Percentiles rank a stretch among this genome's conserved stretches.
Conservation (phyloP, 208 protist species). For the Angomonas deanei region DNA sequence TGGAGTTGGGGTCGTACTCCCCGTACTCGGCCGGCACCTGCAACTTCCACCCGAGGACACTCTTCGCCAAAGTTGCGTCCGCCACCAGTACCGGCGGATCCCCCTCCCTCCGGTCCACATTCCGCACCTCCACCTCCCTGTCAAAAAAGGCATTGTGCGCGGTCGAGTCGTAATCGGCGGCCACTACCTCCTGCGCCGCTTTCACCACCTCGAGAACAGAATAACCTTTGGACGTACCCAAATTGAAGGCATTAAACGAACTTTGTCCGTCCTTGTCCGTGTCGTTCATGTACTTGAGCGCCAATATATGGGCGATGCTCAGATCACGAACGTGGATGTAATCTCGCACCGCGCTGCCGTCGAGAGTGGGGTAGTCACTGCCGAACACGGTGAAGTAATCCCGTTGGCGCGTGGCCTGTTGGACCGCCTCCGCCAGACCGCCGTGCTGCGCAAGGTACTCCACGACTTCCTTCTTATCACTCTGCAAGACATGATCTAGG, state of each 20-base stretch:
- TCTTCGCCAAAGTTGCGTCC: conserved; percentile 44
- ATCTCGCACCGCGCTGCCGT: conserved; percentile 96
- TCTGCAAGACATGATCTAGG: conserved; percentile 25
- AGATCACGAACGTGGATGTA: conserved; percentile 99
- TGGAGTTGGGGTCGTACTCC: not conserved
- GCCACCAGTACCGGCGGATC: conserved; percentile 78
- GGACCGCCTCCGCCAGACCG: conserved; percentile 22
- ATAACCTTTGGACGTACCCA: conserved; percentile 93
- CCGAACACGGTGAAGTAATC: conserved; percentile 73
- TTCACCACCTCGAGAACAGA: conserved; percentile 95
- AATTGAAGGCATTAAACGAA: conserved; percentile 91
- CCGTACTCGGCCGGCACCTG: conserved; percentile 17
- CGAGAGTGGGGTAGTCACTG: conserved; percentile 91
- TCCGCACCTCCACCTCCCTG: conserved; percentile 71
- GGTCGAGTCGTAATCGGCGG: conserved; percentile 12
- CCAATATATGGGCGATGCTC: conserved; percentile 91
- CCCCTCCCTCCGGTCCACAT: conserved; percentile 41
- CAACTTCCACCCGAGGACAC: conserved; percentile 65
- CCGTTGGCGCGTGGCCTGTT: not conserved
- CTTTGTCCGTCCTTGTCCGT: not conserved
- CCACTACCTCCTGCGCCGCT: conserved; percentile 78
- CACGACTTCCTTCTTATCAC: not conserved
- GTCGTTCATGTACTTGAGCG: conserved; percentile 69
- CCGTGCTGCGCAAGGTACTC: conserved; percentile 18
- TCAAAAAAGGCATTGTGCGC: conserved; percentile 15